Conservation (phyloP, 1,139 yeast species). For the Blastobotrys persicus region DNA sequence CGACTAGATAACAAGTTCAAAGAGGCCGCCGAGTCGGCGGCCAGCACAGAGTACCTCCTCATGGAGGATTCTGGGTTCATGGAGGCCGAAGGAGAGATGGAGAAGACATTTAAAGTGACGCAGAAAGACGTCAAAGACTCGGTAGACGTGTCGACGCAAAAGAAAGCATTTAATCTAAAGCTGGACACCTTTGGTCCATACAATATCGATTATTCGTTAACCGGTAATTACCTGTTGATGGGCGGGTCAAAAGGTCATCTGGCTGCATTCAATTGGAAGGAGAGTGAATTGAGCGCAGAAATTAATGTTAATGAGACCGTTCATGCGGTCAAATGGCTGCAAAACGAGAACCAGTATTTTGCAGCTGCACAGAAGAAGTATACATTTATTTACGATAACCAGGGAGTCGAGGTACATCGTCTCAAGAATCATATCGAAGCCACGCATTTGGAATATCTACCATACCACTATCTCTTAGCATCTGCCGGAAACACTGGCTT, state of each 20-base stretch:
- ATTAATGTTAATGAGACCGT: slow-evolving; percentile 84
- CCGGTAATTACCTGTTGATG: slow-evolving; percentile 79
- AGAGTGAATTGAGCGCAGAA: slow-evolving; percentile 78
- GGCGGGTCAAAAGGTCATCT: slow-evolving; percentile 94
- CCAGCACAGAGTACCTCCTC: slow-evolving; percentile 78
- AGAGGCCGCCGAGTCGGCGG: slow-evolving; percentile 77
- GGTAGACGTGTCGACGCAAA: slow-evolving; percentile 72
- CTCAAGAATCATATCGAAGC: slow-evolving; percentile 87
- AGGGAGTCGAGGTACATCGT: slow-evolving; percentile 89
- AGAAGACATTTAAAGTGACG: slow-evolving; percentile 77
- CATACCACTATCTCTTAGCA: slow-evolving; percentile 84
- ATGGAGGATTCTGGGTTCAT: slow-evolving; percentile 82
- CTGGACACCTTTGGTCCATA: slow-evolving; percentile 87
- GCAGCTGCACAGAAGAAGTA: slow-evolving; percentile 97
- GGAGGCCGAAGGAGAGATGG: slow-evolving; percentile 90
- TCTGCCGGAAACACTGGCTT: slow-evolving; percentile 88
- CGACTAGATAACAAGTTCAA: slow-evolving; percentile 69
- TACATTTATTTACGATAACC: slow-evolving; percentile 85
- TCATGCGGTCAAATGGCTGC: slow-evolving; percentile 83
- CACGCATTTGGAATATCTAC: slow-evolving; percentile 79
- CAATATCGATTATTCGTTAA: slow-evolving; percentile 71
- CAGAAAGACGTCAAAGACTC: slow-evolving; percentile 75
- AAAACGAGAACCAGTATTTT: slow-evolving; percentile 79
- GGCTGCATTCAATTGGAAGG: slow-evolving; percentile 95
- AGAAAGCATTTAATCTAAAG: slow-evolving; percentile 71